A percentile compares a stretch with the other conserved stretches of the same genome.
phyloP scores from a whole-genome alignment of 1,284 basidiomycete species.

The Ganoderma leucocontextum region DNA sequence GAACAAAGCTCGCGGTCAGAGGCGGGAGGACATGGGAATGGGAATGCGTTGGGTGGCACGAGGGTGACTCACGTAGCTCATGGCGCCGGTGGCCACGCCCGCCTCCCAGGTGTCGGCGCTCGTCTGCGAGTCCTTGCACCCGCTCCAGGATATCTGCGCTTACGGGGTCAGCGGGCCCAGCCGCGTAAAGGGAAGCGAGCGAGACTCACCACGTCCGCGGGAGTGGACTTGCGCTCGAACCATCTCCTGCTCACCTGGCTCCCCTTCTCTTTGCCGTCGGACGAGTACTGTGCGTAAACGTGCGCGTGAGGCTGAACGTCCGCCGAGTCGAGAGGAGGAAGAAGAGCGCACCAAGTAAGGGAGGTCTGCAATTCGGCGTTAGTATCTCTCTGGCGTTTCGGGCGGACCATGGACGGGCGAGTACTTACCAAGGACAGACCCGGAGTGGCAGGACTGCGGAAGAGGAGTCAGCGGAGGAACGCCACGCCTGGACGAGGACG shows the following conservation, averaged over 20 bases:
- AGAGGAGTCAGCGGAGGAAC: constrained; percentile 19
- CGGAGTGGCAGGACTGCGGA: constrained; percentile 67
- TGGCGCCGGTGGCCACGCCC: constrained; percentile 87
- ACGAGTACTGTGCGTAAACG: constrained; percentile 62
- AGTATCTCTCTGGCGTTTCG: constrained; percentile 1
- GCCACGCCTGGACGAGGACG: not conserved
- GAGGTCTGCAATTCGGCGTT: constrained; percentile 52
- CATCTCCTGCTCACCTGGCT: constrained; percentile 51
- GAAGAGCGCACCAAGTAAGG: constrained; percentile 60
- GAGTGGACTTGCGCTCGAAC: constrained; percentile 42
- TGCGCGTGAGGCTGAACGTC: not conserved
- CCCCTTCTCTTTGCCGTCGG: constrained; percentile 63
- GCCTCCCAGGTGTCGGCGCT: constrained; percentile 89
- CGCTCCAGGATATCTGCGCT: constrained; percentile 78
- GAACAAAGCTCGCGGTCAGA: not conserved
- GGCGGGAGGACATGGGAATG: not conserved
- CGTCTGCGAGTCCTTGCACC: constrained; percentile 94
- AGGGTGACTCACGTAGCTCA: constrained; percentile 70
- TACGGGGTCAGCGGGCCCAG: not conserved
- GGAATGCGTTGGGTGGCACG: not conserved
- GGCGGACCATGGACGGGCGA: too few species aligned
- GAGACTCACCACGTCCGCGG: constrained; percentile 61
- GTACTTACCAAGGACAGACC: constrained; percentile 62
- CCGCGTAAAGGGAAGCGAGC: not conserved
- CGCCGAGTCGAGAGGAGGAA: not conserved